Evolutionary conservation across 805 yeast species (phyloP).

Genomic region (Brettanomyces nanus): DNA sequence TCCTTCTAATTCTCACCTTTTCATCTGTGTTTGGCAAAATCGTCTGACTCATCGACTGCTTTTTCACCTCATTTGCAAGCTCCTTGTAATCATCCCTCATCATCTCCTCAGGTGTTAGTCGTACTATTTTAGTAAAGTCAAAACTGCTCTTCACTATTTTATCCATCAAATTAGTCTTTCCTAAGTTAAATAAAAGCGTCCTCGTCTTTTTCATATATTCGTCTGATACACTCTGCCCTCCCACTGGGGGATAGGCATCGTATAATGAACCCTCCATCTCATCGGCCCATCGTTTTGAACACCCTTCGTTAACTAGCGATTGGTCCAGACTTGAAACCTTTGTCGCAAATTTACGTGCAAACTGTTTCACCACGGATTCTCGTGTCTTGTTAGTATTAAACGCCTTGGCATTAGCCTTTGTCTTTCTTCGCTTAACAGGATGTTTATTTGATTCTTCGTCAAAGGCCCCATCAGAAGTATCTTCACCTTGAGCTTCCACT

Average conservation of each 20-base stretch:
- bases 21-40: constrained; percentile 40
- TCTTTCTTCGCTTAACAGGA: constrained; percentile 1
- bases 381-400: constrained; percentile 28
- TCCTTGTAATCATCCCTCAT: constrained; percentile 60
- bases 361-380: constrained; percentile 43
- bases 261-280: constrained; percentile 45
- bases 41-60: constrained; percentile 58
- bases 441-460: constrained; percentile 4
- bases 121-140: constrained; percentile 50
- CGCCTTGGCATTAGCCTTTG: constrained; percentile 6
- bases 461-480: constrained; percentile 6
- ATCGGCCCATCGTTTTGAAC: constrained; percentile 39
- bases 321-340: constrained; percentile 30
- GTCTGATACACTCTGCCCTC: constrained; percentile 10
- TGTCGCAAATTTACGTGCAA: constrained; percentile 34
- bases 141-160: constrained; percentile 49
- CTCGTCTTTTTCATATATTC: constrained; percentile 64
- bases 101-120: constrained; percentile 65
- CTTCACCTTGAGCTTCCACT: constrained; percentile 9
- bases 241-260: constrained; percentile 18
- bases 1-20: constrained; percentile 61
- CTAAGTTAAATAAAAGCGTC: constrained; percentile 51
- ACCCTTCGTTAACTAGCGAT: constrained; percentile 14
- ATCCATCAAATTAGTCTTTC: constrained; percentile 49
- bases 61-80: constrained; percentile 63